Evolutionary conservation across 31 red algal species (phyloP).

Genomic region (Bonnemaisonia californica): DNA sequence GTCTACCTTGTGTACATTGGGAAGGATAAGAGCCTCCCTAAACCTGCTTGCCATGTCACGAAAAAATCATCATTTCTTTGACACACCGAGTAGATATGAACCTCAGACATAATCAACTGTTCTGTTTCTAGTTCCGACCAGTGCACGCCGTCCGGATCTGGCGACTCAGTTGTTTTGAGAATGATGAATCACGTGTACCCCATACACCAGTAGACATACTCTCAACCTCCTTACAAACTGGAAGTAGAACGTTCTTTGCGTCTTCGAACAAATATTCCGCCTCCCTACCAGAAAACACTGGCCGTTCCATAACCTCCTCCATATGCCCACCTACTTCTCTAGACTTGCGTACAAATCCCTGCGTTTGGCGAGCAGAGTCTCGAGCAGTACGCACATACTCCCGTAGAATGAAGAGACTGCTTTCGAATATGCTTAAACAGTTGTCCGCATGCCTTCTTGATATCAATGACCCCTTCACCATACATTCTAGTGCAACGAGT

Average conservation of each 20-base stretch:
- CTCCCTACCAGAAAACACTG: slow-evolving; percentile 8
- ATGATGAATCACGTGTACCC: slow-evolving; percentile 38
- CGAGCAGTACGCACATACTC: slow-evolving; percentile 62
- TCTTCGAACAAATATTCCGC: slow-evolving; percentile 57
- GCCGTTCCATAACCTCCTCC: background rate
- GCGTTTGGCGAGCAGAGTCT: slow-evolving; percentile 36
- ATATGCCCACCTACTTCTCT: background rate
- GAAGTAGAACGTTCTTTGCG: slow-evolving; percentile 36
- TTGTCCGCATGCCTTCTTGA: slow-evolving; percentile 40
- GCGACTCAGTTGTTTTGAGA: slow-evolving; percentile 63
- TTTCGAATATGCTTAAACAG: slow-evolving; percentile 65
- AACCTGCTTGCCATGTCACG: too few species aligned
- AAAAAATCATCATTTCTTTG: too few species aligned
- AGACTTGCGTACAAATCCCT: background rate
- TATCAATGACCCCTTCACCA: slow-evolving; percentile 33
- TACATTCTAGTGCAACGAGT: slow-evolving; percentile 28
- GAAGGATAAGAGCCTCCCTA: too few species aligned
- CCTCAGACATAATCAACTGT: too few species aligned
- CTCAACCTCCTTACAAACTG: slow-evolving; percentile 69
- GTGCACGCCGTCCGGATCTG: slow-evolving; percentile 74
- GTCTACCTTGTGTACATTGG: too few species aligned
- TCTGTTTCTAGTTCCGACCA: background rate
- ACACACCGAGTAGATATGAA: too few species aligned
- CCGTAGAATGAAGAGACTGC: slow-evolving; percentile 64
- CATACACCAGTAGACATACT: slow-evolving; percentile 28